These are phyloP conservation scores for Clonostachys rhizophaga DNA, from an alignment of 2,329 filamentous ascomycete species.

Conservation along the genomic window DNA sequence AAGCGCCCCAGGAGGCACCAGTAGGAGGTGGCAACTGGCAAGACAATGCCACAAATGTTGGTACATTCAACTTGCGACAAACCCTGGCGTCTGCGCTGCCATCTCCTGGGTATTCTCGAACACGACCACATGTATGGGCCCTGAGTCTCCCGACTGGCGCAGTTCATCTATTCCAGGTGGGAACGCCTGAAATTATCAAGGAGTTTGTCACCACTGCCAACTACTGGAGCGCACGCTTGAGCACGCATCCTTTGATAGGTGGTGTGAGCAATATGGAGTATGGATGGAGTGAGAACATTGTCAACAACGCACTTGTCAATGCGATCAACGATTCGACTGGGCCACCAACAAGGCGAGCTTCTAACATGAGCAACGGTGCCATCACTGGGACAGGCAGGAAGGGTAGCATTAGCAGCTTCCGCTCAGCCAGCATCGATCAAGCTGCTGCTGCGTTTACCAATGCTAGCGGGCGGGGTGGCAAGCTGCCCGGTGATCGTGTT, in stretches of 20 bases:
- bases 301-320: slow-evolving; percentile 54
- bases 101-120: slow-evolving; percentile 86
- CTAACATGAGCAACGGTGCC: slow-evolving; percentile 27
- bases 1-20: slow-evolving; percentile 37
- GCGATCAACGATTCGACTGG: slow-evolving; percentile 43
- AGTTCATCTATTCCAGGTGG: slow-evolving; percentile 97
- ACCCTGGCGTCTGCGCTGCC: slow-evolving; percentile 89
- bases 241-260: slow-evolving; percentile 87
- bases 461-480: slow-evolving; percentile 39
- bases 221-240: slow-evolving; percentile 94
- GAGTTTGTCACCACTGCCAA: slow-evolving; percentile 95
- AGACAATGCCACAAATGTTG: slow-evolving; percentile 87
- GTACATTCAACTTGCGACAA: slow-evolving; percentile 82
- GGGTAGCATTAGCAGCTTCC: slow-evolving; percentile 46
- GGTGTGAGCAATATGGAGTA: slow-evolving; percentile 97
- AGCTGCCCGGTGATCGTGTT: slow-evolving; percentile 80
- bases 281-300: slow-evolving; percentile 85
- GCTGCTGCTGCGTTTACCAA: slow-evolving; percentile 42
- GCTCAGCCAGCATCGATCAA: slow-evolving; percentile 59
- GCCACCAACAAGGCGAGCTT: slow-evolving; percentile 4
- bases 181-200: slow-evolving; percentile 87
- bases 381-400: slow-evolving; percentile 32
- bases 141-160: slow-evolving; percentile 87
- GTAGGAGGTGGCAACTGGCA: slow-evolving; percentile 98
- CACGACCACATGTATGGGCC: slow-evolving; percentile 89